These are phyloP conservation scores for Trichothecium sympodiale DNA, from an alignment of 2,329 filamentous ascomycete genomes.

Conservation along the genomic window DNA sequence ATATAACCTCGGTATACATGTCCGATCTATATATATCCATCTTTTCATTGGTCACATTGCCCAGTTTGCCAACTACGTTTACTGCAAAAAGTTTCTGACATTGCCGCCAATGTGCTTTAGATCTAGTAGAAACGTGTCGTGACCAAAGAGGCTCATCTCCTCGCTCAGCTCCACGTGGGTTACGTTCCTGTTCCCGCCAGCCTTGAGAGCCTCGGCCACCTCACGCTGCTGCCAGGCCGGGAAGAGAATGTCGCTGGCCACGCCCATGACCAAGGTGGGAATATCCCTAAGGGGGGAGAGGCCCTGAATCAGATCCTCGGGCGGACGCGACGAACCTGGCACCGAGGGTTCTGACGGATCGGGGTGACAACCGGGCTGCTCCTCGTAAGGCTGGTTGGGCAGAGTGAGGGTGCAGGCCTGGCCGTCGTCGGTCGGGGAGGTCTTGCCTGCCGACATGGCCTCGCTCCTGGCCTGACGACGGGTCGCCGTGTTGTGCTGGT, in stretches of 20 bases:
- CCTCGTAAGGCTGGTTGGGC: conserved; percentile 74
- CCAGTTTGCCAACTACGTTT: conserved; percentile 3
- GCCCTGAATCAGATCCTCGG: conserved; percentile 69
- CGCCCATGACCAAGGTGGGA: conserved; percentile 80
- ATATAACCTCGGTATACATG: background rate
- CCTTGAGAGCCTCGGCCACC: conserved; percentile 71
- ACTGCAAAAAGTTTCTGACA: conserved; percentile 67
- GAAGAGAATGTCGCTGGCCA: conserved; percentile 92
- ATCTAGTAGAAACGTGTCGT: conserved; percentile 92
- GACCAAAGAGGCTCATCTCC: conserved; percentile 88
- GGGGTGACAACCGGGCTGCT: conserved; percentile 49
- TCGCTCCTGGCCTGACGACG: conserved; percentile 51
- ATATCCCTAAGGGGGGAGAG: conserved; percentile 61
- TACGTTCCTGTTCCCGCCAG: conserved; percentile 68
- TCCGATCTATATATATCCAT: background rate
- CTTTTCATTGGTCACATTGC: background rate
- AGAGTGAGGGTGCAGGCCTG: conserved; percentile 65
- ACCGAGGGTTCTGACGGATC: conserved; percentile 13
- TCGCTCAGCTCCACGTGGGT: conserved; percentile 86
- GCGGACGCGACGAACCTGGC: conserved; percentile 41
- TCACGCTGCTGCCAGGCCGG: conserved; percentile 97
- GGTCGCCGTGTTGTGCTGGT: conserved; percentile 50
- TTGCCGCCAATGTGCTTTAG: conserved; percentile 83
- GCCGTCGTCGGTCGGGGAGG: conserved; percentile 32
- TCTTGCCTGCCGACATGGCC: conserved; percentile 38